A percentile compares a stretch with the other conserved stretches of the same genome.
Evolutionary conservation across 192 early-diverging fungal species (phyloP).

Genomic region (Coemansia sp.): DNA sequence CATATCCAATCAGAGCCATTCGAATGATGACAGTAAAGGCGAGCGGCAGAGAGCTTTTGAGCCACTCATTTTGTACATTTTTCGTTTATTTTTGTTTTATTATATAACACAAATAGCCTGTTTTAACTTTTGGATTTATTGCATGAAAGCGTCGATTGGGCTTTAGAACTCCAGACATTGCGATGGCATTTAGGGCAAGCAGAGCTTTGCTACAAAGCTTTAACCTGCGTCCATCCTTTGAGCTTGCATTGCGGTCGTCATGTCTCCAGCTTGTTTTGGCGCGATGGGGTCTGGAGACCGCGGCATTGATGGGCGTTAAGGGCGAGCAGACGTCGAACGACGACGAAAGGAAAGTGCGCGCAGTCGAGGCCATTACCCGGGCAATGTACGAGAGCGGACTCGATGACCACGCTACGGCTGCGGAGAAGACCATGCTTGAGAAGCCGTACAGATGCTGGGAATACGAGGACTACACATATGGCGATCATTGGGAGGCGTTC

Average conservation of each 20-base stretch:
- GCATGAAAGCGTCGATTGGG: too few species aligned
- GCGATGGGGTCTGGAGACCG: slow-evolving; percentile 65
- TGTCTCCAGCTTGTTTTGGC: slow-evolving; percentile 62
- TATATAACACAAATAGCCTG: too few species aligned
- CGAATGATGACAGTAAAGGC: too few species aligned
- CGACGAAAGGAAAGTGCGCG: slow-evolving; percentile 41
- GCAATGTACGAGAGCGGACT: slow-evolving; percentile 53
- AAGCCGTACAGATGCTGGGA: slow-evolving; percentile 54
- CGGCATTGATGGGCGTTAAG: slow-evolving; percentile 46
- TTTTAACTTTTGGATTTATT: too few species aligned
- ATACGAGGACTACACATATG: slow-evolving; percentile 47
- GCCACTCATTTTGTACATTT: too few species aligned
- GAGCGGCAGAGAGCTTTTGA: too few species aligned
- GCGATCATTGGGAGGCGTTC: slow-evolving; percentile 57
- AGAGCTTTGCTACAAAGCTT: slow-evolving; percentile 23
- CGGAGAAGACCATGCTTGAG: slow-evolving; percentile 55
- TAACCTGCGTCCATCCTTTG: slow-evolving; percentile 40
- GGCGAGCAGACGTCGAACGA: slow-evolving; percentile 43
- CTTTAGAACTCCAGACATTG: background rate
- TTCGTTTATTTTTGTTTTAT: too few species aligned
- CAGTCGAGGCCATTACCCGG: slow-evolving; percentile 46
- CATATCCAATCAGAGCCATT: too few species aligned
- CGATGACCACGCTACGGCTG: slow-evolving; percentile 34
- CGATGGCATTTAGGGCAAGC: slow-evolving; percentile 46
- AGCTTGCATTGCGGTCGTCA: slow-evolving; percentile 54